These are phyloP conservation scores for Hyaloraphidium curvatum DNA, from an alignment of 192 early-diverging fungal species.

Conservation along the genomic window DNA sequence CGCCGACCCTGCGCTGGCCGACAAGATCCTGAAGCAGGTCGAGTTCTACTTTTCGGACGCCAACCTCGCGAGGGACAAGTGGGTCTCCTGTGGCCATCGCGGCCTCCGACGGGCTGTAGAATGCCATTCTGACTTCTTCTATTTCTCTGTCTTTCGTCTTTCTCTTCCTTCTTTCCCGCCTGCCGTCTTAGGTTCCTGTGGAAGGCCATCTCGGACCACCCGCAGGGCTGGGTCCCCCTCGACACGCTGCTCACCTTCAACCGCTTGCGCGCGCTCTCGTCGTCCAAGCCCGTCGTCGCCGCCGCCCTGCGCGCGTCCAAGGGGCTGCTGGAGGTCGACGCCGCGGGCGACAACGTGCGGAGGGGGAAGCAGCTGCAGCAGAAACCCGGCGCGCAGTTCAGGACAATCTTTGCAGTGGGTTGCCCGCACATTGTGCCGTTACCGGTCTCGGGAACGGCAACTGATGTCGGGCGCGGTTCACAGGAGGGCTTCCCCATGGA, in stretches of 20 bases:
- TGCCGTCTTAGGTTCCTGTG: no score
- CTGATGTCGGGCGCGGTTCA: no score
- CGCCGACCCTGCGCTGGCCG: conserved; percentile 5
- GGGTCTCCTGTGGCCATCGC: conserved; percentile 22
- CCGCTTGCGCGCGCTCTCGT: conserved; percentile 28
- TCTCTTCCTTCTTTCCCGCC: no score
- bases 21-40: conserved; percentile 35
- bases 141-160: background rate
- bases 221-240: conserved; percentile 29
- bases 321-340: conserved; percentile 31
- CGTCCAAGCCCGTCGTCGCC: conserved; percentile 20
- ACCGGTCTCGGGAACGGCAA: no score
- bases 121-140: background rate
- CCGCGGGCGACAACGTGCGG: conserved; percentile 22
- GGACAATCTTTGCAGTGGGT: conserved; percentile 35
- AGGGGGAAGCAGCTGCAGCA: conserved; percentile 18
- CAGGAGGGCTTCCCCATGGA: no score
- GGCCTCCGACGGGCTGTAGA: background rate
- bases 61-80: conserved; percentile 36
- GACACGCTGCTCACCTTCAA: conserved; percentile 29
- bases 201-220: no score
- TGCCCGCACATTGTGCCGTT: background rate
- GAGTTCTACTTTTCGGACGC: conserved; percentile 43
- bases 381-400: conserved; percentile 14
- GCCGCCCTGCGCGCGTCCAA: conserved; percentile 28